phyloP scores from a whole-genome alignment of 257 asterid species.

The Solanum corneliomulleri region DNA sequence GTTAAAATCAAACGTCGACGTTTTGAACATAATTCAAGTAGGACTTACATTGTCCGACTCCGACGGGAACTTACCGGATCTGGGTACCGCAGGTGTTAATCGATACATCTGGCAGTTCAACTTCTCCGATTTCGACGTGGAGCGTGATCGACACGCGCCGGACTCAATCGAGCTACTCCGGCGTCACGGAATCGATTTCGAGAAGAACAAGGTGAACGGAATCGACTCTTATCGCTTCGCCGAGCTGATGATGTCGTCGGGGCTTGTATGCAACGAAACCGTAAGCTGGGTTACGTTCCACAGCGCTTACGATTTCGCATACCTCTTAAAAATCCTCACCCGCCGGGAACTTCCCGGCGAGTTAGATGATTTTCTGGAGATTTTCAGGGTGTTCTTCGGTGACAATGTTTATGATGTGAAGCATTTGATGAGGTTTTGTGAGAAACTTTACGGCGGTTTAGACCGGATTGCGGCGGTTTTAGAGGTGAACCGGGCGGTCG shows the following conservation, averaged over 20 bases:
- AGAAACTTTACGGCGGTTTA: conserved; percentile 50
- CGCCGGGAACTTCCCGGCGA: conserved; percentile 40
- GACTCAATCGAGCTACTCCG: conserved; percentile 47
- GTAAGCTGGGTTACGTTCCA: conserved; percentile 72
- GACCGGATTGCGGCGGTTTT: conserved; percentile 53
- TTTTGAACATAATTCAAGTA: conserved; percentile 48
- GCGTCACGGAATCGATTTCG: conserved; percentile 50
- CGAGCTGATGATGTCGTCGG: conserved; percentile 52
- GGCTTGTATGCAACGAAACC: conserved; percentile 39
- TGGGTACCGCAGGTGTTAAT: conserved; percentile 17
- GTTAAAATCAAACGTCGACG: conserved; percentile 68
- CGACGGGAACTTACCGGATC: conserved; percentile 56
- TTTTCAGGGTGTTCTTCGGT: conserved; percentile 40
- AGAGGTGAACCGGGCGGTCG: conserved; percentile 58
- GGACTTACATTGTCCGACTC: conserved; percentile 68
- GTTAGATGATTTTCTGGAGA: conserved; percentile 30
- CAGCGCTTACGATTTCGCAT: conserved; percentile 70
- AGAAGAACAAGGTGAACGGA: conserved; percentile 26
- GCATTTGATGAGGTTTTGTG: conserved; percentile 45
- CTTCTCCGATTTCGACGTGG: conserved; percentile 57
- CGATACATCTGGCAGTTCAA: conserved; percentile 74
- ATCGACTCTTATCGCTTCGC: conserved; percentile 46
- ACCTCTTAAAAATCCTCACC: conserved; percentile 50
- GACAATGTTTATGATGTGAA: conserved; percentile 49
- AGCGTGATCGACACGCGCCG: conserved; percentile 53